A percentile compares a stretch with the other conserved stretches of the same genome.
These are phyloP conservation scores for Saccharum officinarum DNA, from an alignment of 176 grass and related monocot species.

Conservation along the genomic window DNA sequence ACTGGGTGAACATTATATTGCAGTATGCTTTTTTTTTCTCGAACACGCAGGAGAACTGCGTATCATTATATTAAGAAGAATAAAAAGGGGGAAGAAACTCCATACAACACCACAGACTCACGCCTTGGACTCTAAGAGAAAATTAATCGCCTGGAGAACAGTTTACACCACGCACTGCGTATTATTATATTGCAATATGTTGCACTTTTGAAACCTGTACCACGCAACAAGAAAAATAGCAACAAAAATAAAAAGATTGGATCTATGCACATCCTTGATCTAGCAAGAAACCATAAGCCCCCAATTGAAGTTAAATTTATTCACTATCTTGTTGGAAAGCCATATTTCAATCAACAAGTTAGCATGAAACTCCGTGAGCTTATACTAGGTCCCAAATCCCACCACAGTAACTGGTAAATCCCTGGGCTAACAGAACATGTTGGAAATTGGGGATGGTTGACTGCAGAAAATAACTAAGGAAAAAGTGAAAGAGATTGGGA, in stretches of 20 bases:
- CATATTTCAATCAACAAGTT: neutral
- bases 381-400: neutral
- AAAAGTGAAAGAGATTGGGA: neutral
- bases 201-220: neutral
- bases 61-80: too few species aligned
- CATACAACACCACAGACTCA: too few species aligned
- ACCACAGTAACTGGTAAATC: neutral
- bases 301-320: neutral
- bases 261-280: neutral
- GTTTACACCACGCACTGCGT: too few species aligned
- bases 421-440: neutral
- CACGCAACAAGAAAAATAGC: neutral
- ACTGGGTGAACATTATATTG: neutral
- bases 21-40: too few species aligned
- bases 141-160: too few species aligned
- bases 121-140: too few species aligned
- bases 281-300: neutral
- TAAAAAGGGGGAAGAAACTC: too few species aligned
- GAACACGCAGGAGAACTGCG: too few species aligned
- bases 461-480: neutral
- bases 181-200: neutral
- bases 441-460: neutral
- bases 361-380: conserved; percentile 15
- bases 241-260: neutral
- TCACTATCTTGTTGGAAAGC: neutral